Conservation (phyloP, 2,329 filamentous ascomycete species). For the Rachicladosporium sp. region DNA sequence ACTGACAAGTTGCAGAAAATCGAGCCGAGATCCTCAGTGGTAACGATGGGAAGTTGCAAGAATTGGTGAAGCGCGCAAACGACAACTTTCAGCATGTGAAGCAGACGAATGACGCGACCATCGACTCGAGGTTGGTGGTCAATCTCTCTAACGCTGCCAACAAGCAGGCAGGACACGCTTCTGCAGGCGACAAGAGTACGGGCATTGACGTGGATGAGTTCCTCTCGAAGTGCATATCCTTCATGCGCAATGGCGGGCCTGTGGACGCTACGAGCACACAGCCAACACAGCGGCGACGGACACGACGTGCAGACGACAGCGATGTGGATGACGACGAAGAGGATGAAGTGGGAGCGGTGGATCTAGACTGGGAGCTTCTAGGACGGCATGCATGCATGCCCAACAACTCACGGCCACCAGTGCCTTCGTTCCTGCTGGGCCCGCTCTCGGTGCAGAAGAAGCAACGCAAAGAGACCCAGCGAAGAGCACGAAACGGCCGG, state of each 20-base stretch:
- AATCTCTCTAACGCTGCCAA: slow-evolving; percentile 67
- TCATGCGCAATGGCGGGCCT: slow-evolving; percentile 58
- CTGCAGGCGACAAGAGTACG: slow-evolving; percentile 57
- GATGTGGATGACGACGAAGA: slow-evolving; percentile 43
- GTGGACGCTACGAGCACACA: slow-evolving; percentile 34
- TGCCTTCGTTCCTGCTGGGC: slow-evolving; percentile 75
- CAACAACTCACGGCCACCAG: slow-evolving; percentile 58
- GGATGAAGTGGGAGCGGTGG: slow-evolving; percentile 56
- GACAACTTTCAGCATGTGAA: slow-evolving; percentile 55
- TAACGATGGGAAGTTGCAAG: slow-evolving; percentile 35
- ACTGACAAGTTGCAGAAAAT: slow-evolving; percentile 42
- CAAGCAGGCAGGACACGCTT: slow-evolving; percentile 63
- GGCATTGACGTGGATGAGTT: slow-evolving; percentile 87
- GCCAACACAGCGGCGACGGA: slow-evolving; percentile 10
- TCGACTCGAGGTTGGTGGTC: slow-evolving; percentile 79
- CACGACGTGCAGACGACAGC: slow-evolving; percentile 5
- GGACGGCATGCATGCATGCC: slow-evolving; percentile 67
- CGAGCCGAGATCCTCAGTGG: slow-evolving; percentile 57
- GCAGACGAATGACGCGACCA: slow-evolving; percentile 80
- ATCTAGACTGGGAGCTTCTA: slow-evolving; percentile 75
- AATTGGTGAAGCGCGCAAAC: slow-evolving; percentile 24
- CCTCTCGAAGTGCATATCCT: slow-evolving; percentile 76
- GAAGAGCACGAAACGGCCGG: slow-evolving; percentile 57
- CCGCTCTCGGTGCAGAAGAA: slow-evolving; percentile 85
- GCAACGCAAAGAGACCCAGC: slow-evolving; percentile 55